Percentiles rank a stretch among this genome's conserved stretches.
phyloP scores from a whole-genome alignment of 1,139 yeast species.

The Pichia sp. region DNA sequence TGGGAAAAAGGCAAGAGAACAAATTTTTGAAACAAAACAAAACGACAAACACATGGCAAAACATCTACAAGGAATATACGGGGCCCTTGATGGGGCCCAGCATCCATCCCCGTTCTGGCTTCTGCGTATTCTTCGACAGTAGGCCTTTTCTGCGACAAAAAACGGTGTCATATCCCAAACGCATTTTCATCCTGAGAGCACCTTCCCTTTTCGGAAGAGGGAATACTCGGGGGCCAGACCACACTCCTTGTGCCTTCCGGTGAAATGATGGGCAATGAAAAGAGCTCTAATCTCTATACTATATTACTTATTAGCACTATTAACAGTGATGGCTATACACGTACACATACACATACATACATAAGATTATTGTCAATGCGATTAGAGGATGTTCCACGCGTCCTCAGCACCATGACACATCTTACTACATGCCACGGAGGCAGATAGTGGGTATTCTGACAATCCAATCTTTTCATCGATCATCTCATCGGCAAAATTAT shows the following conservation, averaged over 20 bases:
- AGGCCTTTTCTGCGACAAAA: background rate
- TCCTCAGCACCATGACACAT: slow-evolving; percentile 99
- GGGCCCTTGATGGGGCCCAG: background rate
- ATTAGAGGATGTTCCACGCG: slow-evolving; percentile 78
- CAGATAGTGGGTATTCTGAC: slow-evolving; percentile 91
- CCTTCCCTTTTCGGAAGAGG: background rate
- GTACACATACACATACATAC: background rate
- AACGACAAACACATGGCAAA: background rate
- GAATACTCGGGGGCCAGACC: background rate
- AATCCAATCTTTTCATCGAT: slow-evolving; percentile 96
- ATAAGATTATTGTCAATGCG: background rate
- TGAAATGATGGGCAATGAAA: no score
- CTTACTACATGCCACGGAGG: slow-evolving; percentile 96
- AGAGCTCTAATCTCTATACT: background rate
- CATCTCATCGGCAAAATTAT: slow-evolving; percentile 92
- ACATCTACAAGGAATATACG: background rate
- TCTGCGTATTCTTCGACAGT: background rate
- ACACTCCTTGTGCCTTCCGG: no score
- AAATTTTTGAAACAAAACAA: background rate
- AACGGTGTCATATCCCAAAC: background rate
- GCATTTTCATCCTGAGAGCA: background rate
- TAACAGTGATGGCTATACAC: background rate
- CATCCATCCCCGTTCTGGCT: background rate
- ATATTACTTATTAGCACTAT: background rate
- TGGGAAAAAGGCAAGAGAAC: background rate